Evolutionary conservation across 768 basidiomycete genomes (phyloP), one percentile per base, ranked within the genome.

Genomic region (Naganishia antarctica): DNA sequence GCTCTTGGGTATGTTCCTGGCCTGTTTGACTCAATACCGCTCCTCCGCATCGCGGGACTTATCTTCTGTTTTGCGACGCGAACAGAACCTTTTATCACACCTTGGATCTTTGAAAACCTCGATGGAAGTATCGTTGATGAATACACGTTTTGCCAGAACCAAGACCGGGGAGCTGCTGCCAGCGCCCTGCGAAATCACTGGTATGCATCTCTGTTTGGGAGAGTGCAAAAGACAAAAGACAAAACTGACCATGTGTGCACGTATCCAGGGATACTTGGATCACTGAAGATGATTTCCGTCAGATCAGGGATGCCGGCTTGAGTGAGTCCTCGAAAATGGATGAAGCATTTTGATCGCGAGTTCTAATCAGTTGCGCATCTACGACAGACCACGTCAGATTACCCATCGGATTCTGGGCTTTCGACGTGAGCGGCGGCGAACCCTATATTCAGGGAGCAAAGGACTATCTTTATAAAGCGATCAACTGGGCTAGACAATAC

Each of bases 221-320:
- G 66, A 18, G 6, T n/a, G 8, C 6, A 46, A n/a, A 18, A 18
- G 23, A 46, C 45, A 15, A 37, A n/a, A 40, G 37, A n/a, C 43
- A 9, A 44, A 44, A 15, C 43, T 6, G n/a, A 12, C 11, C 43
- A 11, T 21, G 34, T 15, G 15, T 37, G 7, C 31, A 32, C 34
- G 23, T n/a, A n/a, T 25, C 16, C 31, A 57, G 53, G 53, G 69
- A 79, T 51, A 75, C 71, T 8, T 80, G 74, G 70, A 71, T 79
- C 53, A 79, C 78, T 1, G 76, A 80, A 61, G 73, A 71, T 47
- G 80, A 80, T 65, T 74, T 77, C 64, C 58, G 60, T 29, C 71
- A 71, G 62, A 74, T 77, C 44, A 70, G 71, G 48, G 71, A 63
- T 4, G 66, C 66, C 41, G 66, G 66, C 8, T 34, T 68, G n/a